Conservation (phyloP, 805 yeast species). For the Ogataea ramenticola region DNA sequence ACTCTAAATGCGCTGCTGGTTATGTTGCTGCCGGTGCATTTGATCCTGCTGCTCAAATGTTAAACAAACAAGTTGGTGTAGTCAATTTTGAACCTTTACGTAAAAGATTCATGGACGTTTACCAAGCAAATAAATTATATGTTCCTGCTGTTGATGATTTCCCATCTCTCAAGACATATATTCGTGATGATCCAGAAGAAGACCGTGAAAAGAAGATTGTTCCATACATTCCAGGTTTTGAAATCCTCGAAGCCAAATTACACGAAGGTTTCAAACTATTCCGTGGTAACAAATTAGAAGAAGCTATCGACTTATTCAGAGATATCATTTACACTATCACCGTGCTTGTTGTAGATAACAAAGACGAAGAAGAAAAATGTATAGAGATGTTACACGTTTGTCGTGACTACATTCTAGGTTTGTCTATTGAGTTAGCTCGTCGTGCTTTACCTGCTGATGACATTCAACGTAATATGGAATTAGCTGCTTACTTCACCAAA, state of each 20-base stretch:
- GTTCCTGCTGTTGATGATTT: conserved; percentile 69
- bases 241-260: conserved; percentile 50
- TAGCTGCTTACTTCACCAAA: conserved; percentile 93
- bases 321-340: conserved; percentile 69
- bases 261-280: conserved; percentile 76
- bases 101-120: conserved; percentile 74
- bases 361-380: conserved; percentile 73
- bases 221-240: conserved; percentile 75
- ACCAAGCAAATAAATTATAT: conserved; percentile 69
- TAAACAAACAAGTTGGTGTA: conserved; percentile 84
- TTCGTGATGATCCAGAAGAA: conserved; percentile 60
- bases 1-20: conserved; percentile 84
- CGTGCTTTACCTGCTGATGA: conserved; percentile 68
- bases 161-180: conserved; percentile 60
- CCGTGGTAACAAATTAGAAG: conserved; percentile 74
- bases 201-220: conserved; percentile 38
- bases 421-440: conserved; percentile 85
- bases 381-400: conserved; percentile 63
- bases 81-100: conserved; percentile 84
- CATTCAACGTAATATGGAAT: conserved; percentile 80
- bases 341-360: conserved; percentile 60
- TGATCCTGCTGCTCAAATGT: conserved; percentile 89
- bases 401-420: conserved; percentile 86
- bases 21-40: conserved; percentile 95
- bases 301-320: conserved; percentile 76